These are phyloP conservation scores for Globisporangium perplexum DNA, from an alignment of 352 stramenopile genomes.

Conservation along the genomic window DNA sequence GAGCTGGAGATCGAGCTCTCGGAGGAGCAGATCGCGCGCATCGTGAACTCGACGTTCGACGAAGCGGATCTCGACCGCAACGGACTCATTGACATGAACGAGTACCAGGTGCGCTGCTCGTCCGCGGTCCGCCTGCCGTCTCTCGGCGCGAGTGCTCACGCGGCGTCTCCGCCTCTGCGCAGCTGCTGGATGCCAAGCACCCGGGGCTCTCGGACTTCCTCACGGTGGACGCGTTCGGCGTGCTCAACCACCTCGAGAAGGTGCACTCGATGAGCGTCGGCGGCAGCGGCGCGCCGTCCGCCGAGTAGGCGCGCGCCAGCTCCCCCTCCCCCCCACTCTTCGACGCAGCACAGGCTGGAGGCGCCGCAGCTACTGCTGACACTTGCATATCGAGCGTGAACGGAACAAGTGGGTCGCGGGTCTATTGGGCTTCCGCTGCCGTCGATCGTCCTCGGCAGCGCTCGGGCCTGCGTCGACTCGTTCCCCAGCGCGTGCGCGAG, in stretches of 20 bases:
- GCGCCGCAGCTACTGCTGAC: background rate
- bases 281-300: constrained; percentile 3
- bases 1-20: constrained; percentile 77
- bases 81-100: constrained; percentile 68
- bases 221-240: constrained; percentile 77
- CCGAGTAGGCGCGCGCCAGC: constrained; percentile 16
- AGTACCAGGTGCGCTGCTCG: constrained; percentile 56
- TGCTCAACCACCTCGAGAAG: constrained; percentile 80
- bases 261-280: constrained; percentile 70
- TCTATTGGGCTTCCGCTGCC: constrained; percentile 1
- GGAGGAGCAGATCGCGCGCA: constrained; percentile 66
- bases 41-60: constrained; percentile 81
- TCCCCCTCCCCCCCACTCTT: too few relatives aligned
- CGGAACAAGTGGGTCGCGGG: background rate
- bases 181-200: constrained; percentile 78
- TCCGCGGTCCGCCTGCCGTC: too few relatives aligned
- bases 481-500: background rate
- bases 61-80: constrained; percentile 78
- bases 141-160: background rate
- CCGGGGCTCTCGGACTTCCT: constrained; percentile 83
- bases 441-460: too few relatives aligned
- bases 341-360: background rate
- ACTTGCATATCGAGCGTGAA: background rate
- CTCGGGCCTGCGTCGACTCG: background rate
- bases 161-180: background rate